Percentiles rank a stretch among this genome's conserved stretches.
Conservation (phyloP, 306 rosid species). For the Rosa lucieae region DNA sequence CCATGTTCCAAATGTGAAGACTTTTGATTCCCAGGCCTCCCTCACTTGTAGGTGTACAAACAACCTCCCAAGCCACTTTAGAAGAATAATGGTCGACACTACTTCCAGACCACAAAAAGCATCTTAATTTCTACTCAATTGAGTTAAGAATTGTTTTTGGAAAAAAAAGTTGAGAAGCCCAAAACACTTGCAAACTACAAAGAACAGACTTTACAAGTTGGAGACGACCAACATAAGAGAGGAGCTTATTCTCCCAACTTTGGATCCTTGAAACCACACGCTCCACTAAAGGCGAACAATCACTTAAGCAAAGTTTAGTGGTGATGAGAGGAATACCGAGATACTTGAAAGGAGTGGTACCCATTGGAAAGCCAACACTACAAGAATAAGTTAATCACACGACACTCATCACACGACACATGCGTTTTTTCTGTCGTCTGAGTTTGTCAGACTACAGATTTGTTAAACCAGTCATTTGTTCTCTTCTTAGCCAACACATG, state of each 20-base stretch:
- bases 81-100: too few relatives aligned
- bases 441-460: too few relatives aligned
- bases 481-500: too few relatives aligned
- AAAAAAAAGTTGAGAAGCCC: not conserved
- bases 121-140: not conserved
- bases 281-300: not conserved
- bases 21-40: not conserved
- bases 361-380: not conserved
- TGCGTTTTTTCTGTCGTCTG: too few relatives aligned
- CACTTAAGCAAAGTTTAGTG: not conserved
- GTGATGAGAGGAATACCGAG: not conserved
- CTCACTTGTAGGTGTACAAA: not conserved
- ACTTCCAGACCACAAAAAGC: not conserved
- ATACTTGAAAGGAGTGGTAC: conserved; percentile 18
- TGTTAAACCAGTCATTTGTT: too few relatives aligned
- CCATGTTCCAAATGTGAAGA: not conserved
- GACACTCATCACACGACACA: too few relatives aligned
- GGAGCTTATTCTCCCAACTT: not conserved
- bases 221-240: not conserved
- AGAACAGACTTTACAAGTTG: not conserved
- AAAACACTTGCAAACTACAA: not conserved
- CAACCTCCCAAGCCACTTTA: not conserved
- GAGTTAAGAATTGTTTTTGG: not conserved
- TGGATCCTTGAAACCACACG: not conserved
- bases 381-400: too few relatives aligned